phyloP scores from a whole-genome alignment of 2,329 filamentous ascomycete genomes.

The Polychaeton citri region DNA sequence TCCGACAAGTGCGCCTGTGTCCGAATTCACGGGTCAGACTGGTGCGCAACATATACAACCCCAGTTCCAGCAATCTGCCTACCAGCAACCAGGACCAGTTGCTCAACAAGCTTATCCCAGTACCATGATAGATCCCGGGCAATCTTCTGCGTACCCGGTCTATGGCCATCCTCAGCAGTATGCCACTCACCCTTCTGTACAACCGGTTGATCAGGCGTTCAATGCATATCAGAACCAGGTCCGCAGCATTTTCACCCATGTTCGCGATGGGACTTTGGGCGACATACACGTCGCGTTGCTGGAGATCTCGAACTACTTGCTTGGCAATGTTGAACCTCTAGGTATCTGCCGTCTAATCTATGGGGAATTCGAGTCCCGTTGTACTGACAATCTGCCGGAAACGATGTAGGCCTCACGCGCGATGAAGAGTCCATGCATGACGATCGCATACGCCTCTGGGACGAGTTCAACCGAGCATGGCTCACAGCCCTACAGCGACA shows the following conservation, averaged over 20 bases:
- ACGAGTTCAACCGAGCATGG: conserved; percentile 91
- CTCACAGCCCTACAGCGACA: conserved; percentile 71
- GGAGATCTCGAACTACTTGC: conserved; percentile 52
- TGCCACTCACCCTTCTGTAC: conserved; percentile 4
- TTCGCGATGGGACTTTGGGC: conserved; percentile 46
- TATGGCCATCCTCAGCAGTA: conserved; percentile 20
- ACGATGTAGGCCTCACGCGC: conserved; percentile 56
- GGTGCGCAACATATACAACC: conserved; percentile 50
- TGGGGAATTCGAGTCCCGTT: too few species aligned
- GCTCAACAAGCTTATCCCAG: conserved; percentile 38
- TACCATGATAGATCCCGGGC: conserved; percentile 39
- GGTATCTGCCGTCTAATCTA: conserved; percentile 37
- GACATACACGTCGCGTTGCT: conserved; percentile 47
- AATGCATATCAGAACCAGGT: conserved; percentile 44
- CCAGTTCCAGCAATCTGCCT: conserved; percentile 45
- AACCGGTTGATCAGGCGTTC: conserved; percentile 51
- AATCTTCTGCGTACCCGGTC: conserved; percentile 23
- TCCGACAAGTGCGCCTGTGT: conserved; percentile 46
- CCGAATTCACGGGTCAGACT: conserved; percentile 43
- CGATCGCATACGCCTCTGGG: conserved; percentile 76
- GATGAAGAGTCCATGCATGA: conserved; percentile 66
- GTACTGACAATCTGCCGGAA: background rate
- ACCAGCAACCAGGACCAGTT: conserved; percentile 45
- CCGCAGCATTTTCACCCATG: conserved; percentile 56
- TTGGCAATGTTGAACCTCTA: conserved; percentile 50